Evolutionary conservation across 768 basidiomycete genomes (phyloP).

Genomic region (Lactarius indigo): DNA sequence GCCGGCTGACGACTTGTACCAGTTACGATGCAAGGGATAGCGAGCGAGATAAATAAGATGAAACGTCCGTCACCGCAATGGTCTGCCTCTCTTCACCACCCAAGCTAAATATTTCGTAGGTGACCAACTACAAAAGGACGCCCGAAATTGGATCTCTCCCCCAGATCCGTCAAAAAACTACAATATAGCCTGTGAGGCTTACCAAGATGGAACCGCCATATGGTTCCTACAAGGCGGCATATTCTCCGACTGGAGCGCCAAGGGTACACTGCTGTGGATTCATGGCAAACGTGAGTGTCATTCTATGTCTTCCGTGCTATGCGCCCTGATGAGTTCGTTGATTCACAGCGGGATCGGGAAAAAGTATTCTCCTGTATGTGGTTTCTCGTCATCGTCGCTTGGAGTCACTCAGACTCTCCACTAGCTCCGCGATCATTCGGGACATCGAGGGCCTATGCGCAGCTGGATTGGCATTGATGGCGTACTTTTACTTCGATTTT

Average conservation of each 20-base stretch:
- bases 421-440: not conserved
- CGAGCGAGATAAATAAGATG: not conserved
- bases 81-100: not conserved
- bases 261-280: not conserved
- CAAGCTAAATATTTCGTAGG: not conserved
- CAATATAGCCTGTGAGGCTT: not conserved
- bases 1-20: not conserved
- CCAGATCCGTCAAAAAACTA: not conserved
- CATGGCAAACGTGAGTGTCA: not conserved
- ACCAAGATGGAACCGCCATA: not conserved
- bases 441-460: not conserved
- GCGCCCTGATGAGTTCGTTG: not conserved
- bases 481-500: not conserved
- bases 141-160: not conserved
- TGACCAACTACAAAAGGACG: not conserved
- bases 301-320: not conserved
- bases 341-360: not conserved
- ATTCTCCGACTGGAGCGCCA: not conserved
- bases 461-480: not conserved
- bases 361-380: not conserved
- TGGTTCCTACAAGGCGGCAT: not conserved
- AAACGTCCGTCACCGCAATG: not conserved
- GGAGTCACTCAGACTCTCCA: not conserved
- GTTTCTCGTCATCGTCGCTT: not conserved
- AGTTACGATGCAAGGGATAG: not conserved